Percentiles rank a stretch among this genome's conserved stretches.
Conservation (phyloP, 441 rosid genomes). For the Populus hybrid region DNA sequence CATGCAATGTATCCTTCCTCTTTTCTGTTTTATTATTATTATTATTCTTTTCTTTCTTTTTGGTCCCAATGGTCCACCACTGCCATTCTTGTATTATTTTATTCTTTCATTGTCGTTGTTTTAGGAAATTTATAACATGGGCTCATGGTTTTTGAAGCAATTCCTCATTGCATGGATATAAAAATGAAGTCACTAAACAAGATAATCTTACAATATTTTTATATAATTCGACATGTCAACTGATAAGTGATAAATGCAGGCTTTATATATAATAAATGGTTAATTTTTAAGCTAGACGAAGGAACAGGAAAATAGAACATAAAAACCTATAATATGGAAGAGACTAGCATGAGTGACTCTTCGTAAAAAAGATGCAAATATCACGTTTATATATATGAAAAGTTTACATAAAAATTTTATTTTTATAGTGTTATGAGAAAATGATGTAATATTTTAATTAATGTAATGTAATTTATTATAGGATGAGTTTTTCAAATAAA, state of each 20-base stretch:
- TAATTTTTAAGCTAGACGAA: background rate
- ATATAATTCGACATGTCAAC: background rate
- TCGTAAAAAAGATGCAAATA: background rate
- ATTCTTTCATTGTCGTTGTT: background rate
- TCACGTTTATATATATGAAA: background rate
- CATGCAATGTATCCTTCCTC: conserved; percentile 54
- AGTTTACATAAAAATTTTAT: no score
- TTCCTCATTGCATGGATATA: background rate
- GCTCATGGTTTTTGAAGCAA: background rate
- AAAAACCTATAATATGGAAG: background rate
- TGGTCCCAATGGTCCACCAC: conserved; percentile 15
- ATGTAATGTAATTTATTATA: no score
- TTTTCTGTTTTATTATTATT: conserved; percentile 10
- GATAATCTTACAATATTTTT: no score
- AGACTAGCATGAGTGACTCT: background rate
- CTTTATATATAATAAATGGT: background rate
- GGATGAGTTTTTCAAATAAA: no score
- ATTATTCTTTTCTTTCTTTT: conserved; percentile 5
- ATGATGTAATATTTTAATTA: no score
- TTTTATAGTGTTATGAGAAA: no score
- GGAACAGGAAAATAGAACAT: background rate
- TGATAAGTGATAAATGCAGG: background rate
- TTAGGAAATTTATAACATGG: background rate
- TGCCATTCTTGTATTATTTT: background rate
- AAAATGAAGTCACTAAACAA: background rate